A percentile compares a stretch with the other conserved stretches of the same genome.
These are phyloP conservation scores for Amanita pallidorosea DNA, from an alignment of 768 basidiomycete species.

Conservation along the genomic window DNA sequence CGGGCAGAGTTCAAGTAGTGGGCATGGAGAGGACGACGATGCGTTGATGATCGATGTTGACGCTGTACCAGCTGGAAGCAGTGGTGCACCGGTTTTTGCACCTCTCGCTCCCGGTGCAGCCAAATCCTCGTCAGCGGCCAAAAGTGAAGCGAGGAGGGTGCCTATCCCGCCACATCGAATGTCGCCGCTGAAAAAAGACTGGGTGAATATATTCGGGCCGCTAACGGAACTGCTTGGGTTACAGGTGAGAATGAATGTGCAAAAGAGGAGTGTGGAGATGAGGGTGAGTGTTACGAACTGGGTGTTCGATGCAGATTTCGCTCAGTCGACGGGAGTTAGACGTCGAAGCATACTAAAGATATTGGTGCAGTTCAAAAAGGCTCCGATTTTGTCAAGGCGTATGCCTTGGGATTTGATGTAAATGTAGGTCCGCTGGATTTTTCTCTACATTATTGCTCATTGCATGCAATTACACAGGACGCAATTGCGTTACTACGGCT, in stretches of 20 bases:
- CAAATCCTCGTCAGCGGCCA: conserved; percentile 63
- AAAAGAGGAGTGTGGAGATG: conserved; percentile 81
- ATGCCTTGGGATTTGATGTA: conserved; percentile 88
- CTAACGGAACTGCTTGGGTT: conserved; percentile 90
- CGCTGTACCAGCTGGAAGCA: conserved; percentile 50
- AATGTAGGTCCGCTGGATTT: conserved; percentile 43
- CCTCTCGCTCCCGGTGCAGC: conserved; percentile 44
- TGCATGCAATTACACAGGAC: conserved; percentile 41
- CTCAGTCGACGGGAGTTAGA: conserved; percentile 32
- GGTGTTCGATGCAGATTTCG: not conserved
- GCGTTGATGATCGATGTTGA: conserved; percentile 37
- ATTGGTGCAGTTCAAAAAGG: conserved; percentile 92
- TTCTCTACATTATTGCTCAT: not conserved
- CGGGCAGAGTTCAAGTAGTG: not conserved
- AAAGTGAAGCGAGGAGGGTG: conserved; percentile 81
- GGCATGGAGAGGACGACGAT: conserved; percentile 1
- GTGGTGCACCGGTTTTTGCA: conserved; percentile 29
- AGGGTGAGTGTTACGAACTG: conserved; percentile 47
- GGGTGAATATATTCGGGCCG: conserved; percentile 92
- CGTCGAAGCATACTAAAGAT: conserved; percentile 91
- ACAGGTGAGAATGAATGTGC: conserved; percentile 96
- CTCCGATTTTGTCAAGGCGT: conserved; percentile 95
- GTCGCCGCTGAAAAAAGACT: conserved; percentile 94
- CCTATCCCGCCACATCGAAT: conserved; percentile 94
- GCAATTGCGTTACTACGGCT: conserved; percentile 90